A percentile compares a stretch with the other conserved stretches of the same genome.
These are phyloP conservation scores for Pestalotiopsis sp. DNA, from an alignment of 2,329 filamentous ascomycete genomes.

Conservation along the genomic window DNA sequence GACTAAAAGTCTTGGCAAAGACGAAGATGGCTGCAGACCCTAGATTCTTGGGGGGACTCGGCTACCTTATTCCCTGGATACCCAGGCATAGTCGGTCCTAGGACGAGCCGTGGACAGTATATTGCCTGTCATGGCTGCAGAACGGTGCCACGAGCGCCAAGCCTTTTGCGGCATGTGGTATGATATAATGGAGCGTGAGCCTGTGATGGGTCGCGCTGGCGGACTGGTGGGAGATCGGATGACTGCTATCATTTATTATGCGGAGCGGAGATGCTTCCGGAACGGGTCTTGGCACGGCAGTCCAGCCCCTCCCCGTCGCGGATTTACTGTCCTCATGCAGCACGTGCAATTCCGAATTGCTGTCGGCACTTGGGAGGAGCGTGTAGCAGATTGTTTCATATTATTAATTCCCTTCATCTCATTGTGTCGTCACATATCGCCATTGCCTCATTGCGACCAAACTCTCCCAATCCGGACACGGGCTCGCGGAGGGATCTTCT, in stretches of 20 bases:
- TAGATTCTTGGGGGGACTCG: neutral
- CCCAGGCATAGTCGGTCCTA: neutral
- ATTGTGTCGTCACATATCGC: neutral
- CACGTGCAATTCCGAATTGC: neutral
- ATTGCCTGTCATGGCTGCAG: neutral
- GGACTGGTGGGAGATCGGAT: neutral
- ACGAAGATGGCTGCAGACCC: neutral
- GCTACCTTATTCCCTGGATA: neutral
- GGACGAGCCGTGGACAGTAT: neutral
- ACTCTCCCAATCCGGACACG: neutral
- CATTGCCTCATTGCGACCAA: neutral
- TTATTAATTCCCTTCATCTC: neutral
- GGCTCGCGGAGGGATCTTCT: neutral
- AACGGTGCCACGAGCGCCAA: neutral
- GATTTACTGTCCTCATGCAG: neutral
- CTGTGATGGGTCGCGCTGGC: neutral
- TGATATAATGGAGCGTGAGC: neutral
- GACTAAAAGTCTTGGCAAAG: conserved; percentile 2
- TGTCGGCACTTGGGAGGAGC: neutral
- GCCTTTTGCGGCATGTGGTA: conserved; percentile 1
- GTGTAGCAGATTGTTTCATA: neutral
- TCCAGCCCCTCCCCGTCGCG: neutral
- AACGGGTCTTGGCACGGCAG: neutral
- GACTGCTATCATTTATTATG: neutral
- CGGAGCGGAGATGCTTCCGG: conserved; percentile 1